Base-by-base conservation (phyloP, 306 rosid species). In the Trifolium repens region DNA sequence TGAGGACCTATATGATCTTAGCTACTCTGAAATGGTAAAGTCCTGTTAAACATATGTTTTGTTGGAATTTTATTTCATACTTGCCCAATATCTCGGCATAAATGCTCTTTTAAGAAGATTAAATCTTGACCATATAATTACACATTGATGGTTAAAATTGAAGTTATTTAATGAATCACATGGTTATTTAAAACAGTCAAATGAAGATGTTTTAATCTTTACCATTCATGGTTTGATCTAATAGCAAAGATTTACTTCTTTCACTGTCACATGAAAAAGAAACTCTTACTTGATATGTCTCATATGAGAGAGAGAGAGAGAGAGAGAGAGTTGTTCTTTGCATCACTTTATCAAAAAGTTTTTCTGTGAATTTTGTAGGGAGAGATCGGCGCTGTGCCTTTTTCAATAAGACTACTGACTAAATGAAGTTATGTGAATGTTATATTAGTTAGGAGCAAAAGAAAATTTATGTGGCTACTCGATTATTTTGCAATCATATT, bases 1-100 rank as follows among this genome's bases (percentile, higher is more conserved):
- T 62, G 99, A 96, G 69, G 99, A 96, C 85, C 89, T 96, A 68
- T 92, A 92, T 82, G 99, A 92, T 85, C 90, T 96, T 67, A 74
- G 86, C 86, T 96, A 92, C 78, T 89, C 97, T 8, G 99, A 96
- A 86, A 92, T 92, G 99, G 99, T 96, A 89, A 81, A 22, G 59
- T 44, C 67, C 79, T 42, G 67, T 63, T 55, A 34, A 54, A 35
- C 43, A 17, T 74, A 66, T 59, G 63, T 17, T 60, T 80, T 76
- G 5, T 49, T 64, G 30, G 67, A 43, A 15, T 78, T 81, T 37
- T 67, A 58, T 64, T 37, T 78, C 75, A 59, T 73, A 24, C 46
- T 77, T 77, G 65, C 62, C 15, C 42, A 57, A 44, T 39, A 72
- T 50, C 43, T 27, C 16, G 12, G 46, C 73, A 61, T 43, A 34